phyloP scores from a whole-genome alignment of 75 land plant species.

The Selaginella tamariscina region DNA sequence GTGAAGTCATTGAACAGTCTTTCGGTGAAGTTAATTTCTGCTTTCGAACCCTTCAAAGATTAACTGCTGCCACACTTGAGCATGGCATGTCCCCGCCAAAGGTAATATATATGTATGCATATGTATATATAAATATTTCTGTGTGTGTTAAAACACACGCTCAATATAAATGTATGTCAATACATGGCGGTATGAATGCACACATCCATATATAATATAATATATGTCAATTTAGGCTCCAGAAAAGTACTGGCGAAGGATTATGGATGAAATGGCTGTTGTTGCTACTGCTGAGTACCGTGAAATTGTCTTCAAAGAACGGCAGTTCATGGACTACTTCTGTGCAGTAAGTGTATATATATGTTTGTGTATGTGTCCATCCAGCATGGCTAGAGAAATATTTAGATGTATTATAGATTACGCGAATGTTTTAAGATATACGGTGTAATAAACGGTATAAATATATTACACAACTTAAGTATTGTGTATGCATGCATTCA shows the following conservation, averaged over 20 bases:
- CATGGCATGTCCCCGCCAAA: conserved; percentile 87
- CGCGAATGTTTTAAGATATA: background rate
- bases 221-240: too few relatives aligned
- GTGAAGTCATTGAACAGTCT: conserved; percentile 17
- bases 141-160: too few relatives aligned
- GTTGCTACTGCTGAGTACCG: conserved; percentile 70
- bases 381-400: background rate
- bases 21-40: conserved; percentile 44
- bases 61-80: conserved; percentile 85
- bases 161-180: too few relatives aligned
- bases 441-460: background rate
- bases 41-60: conserved; percentile 79
- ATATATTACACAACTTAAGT: too few relatives aligned
- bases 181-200: too few relatives aligned
- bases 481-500: too few relatives aligned
- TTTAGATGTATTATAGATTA: background rate
- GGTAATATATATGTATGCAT: too few relatives aligned
- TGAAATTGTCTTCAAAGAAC: conserved; percentile 62
- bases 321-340: conserved; percentile 76
- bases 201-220: too few relatives aligned
- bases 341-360: conserved; percentile 74
- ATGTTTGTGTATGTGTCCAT: background rate
- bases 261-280: conserved; percentile 84
- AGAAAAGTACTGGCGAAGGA: conserved; percentile 74
- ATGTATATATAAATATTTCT: too few relatives aligned